Conservation (phyloP, 257 asterid genomes). For the Solanum rostratum region DNA sequence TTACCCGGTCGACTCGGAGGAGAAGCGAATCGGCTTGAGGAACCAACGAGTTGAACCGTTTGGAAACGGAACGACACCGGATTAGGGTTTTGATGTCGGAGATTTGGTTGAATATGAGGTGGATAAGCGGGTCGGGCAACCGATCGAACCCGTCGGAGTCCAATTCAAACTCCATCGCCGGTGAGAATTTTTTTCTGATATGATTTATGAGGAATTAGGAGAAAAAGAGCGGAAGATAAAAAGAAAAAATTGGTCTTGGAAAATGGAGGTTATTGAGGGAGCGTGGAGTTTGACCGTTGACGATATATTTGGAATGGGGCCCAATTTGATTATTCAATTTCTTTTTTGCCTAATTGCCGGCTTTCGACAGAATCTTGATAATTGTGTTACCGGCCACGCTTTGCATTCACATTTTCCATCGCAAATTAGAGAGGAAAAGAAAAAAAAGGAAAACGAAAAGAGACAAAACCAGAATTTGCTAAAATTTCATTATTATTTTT, state of each 20-base stretch:
- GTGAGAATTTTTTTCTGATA: neutral
- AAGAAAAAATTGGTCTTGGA: neutral
- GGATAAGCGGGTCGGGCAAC: slow-evolving; percentile 52
- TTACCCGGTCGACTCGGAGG: slow-evolving; percentile 60
- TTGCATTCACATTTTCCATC: neutral
- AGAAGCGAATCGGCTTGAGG: slow-evolving; percentile 52
- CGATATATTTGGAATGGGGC: neutral
- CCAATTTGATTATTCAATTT: neutral
- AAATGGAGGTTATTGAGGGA: neutral
- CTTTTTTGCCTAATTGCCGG: neutral
- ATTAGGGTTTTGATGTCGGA: slow-evolving; percentile 48
- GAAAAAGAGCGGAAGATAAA: neutral
- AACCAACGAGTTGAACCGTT: slow-evolving; percentile 40
- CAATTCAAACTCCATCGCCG: slow-evolving; percentile 3
- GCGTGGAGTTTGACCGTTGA: slow-evolving; percentile 14
- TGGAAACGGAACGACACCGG: slow-evolving; percentile 44
- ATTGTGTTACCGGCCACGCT: neutral
- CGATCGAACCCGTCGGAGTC: slow-evolving; percentile 36
- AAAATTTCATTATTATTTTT: too few species aligned
- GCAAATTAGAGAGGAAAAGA: neutral
- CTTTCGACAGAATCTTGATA: neutral
- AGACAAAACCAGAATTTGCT: neutral
- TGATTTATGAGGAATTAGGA: neutral
- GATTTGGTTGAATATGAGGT: slow-evolving; percentile 43
- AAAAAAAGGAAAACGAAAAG: too few species aligned